Percentiles rank a stretch among this genome's conserved stretches.
These are phyloP conservation scores for Brassica nigra DNA, from an alignment of 345 rosid genomes.

Conservation along the genomic window DNA sequence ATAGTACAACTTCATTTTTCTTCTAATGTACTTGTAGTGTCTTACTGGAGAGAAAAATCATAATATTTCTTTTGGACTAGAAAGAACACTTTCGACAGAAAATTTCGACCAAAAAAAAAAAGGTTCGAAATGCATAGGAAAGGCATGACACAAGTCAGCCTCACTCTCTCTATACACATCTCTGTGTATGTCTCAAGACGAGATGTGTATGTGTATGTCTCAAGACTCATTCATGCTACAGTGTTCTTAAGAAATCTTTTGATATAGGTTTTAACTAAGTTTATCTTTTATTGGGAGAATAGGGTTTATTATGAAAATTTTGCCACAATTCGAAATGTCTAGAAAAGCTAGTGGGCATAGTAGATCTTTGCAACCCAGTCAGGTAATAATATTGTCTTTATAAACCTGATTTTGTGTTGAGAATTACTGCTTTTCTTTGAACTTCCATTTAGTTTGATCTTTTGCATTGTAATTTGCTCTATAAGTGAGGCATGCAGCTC, in stretches of 20 bases:
- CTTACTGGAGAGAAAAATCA: conserved; percentile 40
- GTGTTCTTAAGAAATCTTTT: conserved; percentile 33
- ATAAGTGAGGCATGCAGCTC: conserved; percentile 93
- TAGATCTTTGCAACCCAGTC: conserved; percentile 97
- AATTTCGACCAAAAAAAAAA: conserved; percentile 84
- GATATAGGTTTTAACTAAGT: conserved; percentile 68
- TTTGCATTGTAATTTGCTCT: background rate
- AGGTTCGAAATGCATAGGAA: conserved; percentile 96
- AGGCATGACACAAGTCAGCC: conserved; percentile 89
- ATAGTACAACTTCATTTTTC: conserved; percentile 2
- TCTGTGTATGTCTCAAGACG: conserved; percentile 13
- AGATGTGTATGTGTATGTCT: background rate
- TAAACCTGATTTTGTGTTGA: background rate
- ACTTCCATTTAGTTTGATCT: background rate
- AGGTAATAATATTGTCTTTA: conserved; percentile 52
- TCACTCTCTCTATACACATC: conserved; percentile 14
- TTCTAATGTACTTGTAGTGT: conserved; percentile 39
- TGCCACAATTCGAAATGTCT: conserved; percentile 93
- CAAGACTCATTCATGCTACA: conserved; percentile 16
- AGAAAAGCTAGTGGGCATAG: conserved; percentile 99
- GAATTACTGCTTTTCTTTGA: conserved; percentile 14
- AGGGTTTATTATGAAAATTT: conserved; percentile 80
- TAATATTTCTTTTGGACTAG: conserved; percentile 60
- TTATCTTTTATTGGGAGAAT: conserved; percentile 76
- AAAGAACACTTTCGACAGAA: conserved; percentile 91